These are phyloP conservation scores for Lichtheimia ornata DNA, from an alignment of 371 early-diverging fungal genomes.

Conservation along the genomic window DNA sequence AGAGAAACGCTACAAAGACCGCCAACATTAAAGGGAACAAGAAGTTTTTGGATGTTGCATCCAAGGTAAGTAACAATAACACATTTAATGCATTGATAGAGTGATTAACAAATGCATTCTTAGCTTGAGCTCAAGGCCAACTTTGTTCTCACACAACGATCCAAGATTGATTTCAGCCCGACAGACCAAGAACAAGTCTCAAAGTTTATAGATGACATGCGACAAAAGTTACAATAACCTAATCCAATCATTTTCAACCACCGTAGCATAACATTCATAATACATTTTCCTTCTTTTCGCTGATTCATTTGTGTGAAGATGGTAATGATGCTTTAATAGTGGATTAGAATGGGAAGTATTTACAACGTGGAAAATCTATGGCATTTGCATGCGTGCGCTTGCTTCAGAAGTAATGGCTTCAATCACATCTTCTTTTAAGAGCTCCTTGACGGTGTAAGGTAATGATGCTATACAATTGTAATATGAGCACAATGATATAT, in stretches of 20 bases:
- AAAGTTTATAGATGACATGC: constrained; percentile 15
- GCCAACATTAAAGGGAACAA: constrained; percentile 69
- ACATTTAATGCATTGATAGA: background rate
- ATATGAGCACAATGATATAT: background rate
- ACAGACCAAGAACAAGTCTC: constrained; percentile 16
- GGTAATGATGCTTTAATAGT: background rate
- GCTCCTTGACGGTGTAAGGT: constrained; percentile 61
- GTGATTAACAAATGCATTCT: background rate
- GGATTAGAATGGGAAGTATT: background rate
- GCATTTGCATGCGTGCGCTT: constrained; percentile 34
- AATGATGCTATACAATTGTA: constrained; percentile 57
- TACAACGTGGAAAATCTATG: constrained; percentile 1
- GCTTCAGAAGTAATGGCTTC: constrained; percentile 54
- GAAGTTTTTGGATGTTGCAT: constrained; percentile 72
- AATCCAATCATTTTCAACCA: background rate
- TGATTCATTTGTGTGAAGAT: background rate
- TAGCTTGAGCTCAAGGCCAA: constrained; percentile 22
- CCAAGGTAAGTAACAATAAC: constrained; percentile 52
- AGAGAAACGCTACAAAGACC: constrained; percentile 29
- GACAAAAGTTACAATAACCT: constrained; percentile 16
- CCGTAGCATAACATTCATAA: background rate
- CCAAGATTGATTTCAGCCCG: constrained; percentile 21
- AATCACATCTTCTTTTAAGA: constrained; percentile 62
- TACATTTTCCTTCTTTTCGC: no score
- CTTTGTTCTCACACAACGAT: constrained; percentile 19